Evolutionary conservation across 176 grass and related monocot genomes (phyloP).

Genomic region (Cymbopogon citratus): DNA sequence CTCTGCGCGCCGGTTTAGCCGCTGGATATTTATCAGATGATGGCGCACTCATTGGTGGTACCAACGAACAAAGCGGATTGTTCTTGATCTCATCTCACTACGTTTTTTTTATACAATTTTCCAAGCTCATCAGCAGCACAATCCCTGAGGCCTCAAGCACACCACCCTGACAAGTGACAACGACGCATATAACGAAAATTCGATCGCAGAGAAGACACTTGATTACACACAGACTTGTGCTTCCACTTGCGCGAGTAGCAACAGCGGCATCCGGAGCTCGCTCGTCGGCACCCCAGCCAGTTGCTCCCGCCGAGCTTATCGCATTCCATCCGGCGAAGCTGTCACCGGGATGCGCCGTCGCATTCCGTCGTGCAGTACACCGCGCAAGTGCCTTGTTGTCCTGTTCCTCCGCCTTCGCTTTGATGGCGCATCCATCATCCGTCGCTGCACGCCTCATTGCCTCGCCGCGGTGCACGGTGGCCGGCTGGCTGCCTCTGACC

Average conservation of each 20-base stretch:
- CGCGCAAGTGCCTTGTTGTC: constrained; percentile 3
- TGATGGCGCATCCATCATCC: background rate
- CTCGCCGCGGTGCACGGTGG: background rate
- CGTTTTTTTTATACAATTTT: constrained; percentile 23
- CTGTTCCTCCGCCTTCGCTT: background rate
- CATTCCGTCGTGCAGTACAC: background rate
- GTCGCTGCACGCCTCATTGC: background rate
- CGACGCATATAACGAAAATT: background rate
- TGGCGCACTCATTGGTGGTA: background rate
- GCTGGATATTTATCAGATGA: background rate
- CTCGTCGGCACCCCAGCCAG: background rate
- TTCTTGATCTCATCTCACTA: too few relatives aligned
- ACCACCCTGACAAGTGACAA: background rate
- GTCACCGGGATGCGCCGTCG: constrained; percentile 3
- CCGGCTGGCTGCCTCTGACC: too few relatives aligned
- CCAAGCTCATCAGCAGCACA: background rate
- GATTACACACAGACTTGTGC: background rate
- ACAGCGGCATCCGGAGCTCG: background rate
- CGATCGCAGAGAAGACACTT: background rate
- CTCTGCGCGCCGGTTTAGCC: background rate
- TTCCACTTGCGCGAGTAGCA: constrained; percentile 38
- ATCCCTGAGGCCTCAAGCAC: background rate
- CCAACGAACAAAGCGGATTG: constrained; percentile 27
- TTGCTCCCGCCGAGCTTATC: constrained; percentile 38
- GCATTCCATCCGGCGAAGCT: constrained; percentile 16